Evolutionary conservation across 495 filamentous ascomycete species (phyloP).

Genomic region (Penicillium diatomitis): DNA sequence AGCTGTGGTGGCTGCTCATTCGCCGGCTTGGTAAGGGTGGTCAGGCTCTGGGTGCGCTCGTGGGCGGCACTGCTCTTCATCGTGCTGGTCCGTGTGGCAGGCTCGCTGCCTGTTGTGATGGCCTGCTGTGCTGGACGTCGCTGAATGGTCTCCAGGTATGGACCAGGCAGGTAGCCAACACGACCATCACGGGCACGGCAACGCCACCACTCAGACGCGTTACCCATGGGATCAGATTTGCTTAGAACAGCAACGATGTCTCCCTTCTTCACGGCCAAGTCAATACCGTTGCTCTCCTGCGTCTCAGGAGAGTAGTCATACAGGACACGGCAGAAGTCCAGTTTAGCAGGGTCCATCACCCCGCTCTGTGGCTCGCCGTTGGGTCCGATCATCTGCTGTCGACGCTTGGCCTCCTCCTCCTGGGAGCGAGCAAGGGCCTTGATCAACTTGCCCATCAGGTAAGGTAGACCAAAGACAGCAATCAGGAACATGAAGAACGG

Average conservation of each 20-base stretch:
- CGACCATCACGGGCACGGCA: constrained; percentile 87
- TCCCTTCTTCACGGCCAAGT: constrained; percentile 87
- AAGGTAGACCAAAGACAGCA: constrained; percentile 89
- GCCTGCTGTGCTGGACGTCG: constrained; percentile 53
- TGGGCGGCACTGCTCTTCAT: constrained; percentile 45
- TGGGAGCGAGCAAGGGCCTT: constrained; percentile 71
- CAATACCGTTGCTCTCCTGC: constrained; percentile 60
- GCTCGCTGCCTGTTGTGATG: constrained; percentile 36
- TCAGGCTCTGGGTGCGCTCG: constrained; percentile 21
- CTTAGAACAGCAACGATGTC: constrained; percentile 91
- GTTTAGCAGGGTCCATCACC: constrained; percentile 70
- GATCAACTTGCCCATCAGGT: constrained; percentile 93
- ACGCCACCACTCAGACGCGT: constrained; percentile 93
- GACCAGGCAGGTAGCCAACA: constrained; percentile 81
- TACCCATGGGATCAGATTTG: constrained; percentile 87
- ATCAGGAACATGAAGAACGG: constrained; percentile 93
- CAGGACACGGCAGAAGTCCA: constrained; percentile 88
- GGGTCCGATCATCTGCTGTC: constrained; percentile 41
- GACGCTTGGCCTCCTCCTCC: constrained; percentile 64
- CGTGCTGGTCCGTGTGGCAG: constrained; percentile 44
- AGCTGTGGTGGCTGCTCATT: constrained; percentile 29
- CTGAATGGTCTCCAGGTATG: constrained; percentile 79
- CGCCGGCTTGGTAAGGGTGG: constrained; percentile 11
- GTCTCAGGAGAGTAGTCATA: constrained; percentile 86
- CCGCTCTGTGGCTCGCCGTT: constrained; percentile 39